These are phyloP conservation scores for Fusarium sulawesiense DNA, from an alignment of 2,329 filamentous ascomycete species.

Conservation along the genomic window DNA sequence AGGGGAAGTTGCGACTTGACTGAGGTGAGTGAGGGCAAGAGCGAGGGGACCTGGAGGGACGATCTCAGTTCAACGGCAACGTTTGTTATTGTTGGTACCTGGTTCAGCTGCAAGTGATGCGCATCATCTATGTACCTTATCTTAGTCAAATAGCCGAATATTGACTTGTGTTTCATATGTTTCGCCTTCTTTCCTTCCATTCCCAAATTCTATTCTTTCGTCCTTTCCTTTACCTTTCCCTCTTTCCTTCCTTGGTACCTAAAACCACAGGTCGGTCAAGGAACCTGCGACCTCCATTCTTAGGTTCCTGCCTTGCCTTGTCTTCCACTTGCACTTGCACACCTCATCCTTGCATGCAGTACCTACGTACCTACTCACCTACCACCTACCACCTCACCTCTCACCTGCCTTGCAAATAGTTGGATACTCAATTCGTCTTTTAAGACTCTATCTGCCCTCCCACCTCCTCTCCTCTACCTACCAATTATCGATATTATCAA, in stretches of 20 bases:
- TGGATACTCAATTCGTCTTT: constrained; percentile 17
- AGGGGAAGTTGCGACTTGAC: constrained; percentile 8
- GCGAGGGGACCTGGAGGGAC: background rate
- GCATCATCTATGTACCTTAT: constrained; percentile 17
- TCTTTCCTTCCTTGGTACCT: constrained; percentile 10
- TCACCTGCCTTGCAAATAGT: constrained; percentile 9
- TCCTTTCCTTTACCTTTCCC: constrained; percentile 4
- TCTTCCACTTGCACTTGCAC: background rate
- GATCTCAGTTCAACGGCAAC: background rate
- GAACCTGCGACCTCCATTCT: constrained; percentile 17
- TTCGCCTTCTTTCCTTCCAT: constrained; percentile 16
- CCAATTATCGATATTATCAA: constrained; percentile 1
- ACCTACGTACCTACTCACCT: background rate
- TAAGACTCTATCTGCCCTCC: constrained; percentile 25
- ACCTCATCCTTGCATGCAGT: constrained; percentile 31
- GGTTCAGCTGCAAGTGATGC: constrained; percentile 6
- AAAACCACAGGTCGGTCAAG: constrained; percentile 23
- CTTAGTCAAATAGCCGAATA: constrained; percentile 21
- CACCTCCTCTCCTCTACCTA: constrained; percentile 3
- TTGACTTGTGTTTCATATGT: constrained; percentile 36
- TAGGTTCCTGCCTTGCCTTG: background rate
- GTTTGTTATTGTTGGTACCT: constrained; percentile 1
- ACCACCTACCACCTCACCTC: background rate
- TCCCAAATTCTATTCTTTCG: constrained; percentile 7
- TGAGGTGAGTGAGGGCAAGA: constrained; percentile 6